These are phyloP conservation scores for Penicillium cataractarum DNA, from an alignment of 495 filamentous ascomycete genomes.

Conservation along the genomic window DNA sequence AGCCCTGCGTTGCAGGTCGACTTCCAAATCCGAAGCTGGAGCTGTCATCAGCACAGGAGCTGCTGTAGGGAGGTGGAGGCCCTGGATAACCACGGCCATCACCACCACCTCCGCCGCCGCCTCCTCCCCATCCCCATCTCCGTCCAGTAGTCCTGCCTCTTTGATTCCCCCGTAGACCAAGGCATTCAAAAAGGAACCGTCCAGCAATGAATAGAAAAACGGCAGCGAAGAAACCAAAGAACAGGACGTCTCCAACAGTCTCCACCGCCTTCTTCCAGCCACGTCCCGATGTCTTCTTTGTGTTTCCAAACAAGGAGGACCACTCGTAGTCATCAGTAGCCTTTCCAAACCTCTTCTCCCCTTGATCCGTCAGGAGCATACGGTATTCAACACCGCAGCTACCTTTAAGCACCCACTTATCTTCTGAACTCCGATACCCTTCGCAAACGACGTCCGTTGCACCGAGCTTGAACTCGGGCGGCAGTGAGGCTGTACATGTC, in stretches of 20 bases:
- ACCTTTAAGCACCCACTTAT: slow-evolving; percentile 83
- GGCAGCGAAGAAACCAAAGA: slow-evolving; percentile 55
- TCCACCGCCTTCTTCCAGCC: slow-evolving; percentile 20
- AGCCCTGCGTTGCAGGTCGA: slow-evolving; percentile 50
- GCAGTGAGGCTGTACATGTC: slow-evolving; percentile 82
- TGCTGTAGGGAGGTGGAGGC: slow-evolving; percentile 63
- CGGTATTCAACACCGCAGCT: slow-evolving; percentile 94
- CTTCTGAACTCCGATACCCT: slow-evolving; percentile 74
- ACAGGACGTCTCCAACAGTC: slow-evolving; percentile 36
- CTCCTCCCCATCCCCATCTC: slow-evolving; percentile 44
- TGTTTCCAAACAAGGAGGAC: neutral
- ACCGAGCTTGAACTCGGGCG: slow-evolving; percentile 84
- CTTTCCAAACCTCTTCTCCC: slow-evolving; percentile 69
- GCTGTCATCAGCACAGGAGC: slow-evolving; percentile 51
- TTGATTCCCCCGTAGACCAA: slow-evolving; percentile 24
- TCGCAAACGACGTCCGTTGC: slow-evolving; percentile 92
- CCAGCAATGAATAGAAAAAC: slow-evolving; percentile 40
- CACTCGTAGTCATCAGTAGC: slow-evolving; percentile 1
- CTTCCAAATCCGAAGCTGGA: slow-evolving; percentile 25
- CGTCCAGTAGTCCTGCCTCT: slow-evolving; percentile 8
- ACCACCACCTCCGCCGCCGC: slow-evolving; percentile 43
- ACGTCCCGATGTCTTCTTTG: slow-evolving; percentile 14
- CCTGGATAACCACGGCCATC: slow-evolving; percentile 58
- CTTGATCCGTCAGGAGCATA: slow-evolving; percentile 77
- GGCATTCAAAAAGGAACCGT: slow-evolving; percentile 24